Conservation (phyloP, 208 protist genomes). For the Acanthamoeba castellanii region DNA sequence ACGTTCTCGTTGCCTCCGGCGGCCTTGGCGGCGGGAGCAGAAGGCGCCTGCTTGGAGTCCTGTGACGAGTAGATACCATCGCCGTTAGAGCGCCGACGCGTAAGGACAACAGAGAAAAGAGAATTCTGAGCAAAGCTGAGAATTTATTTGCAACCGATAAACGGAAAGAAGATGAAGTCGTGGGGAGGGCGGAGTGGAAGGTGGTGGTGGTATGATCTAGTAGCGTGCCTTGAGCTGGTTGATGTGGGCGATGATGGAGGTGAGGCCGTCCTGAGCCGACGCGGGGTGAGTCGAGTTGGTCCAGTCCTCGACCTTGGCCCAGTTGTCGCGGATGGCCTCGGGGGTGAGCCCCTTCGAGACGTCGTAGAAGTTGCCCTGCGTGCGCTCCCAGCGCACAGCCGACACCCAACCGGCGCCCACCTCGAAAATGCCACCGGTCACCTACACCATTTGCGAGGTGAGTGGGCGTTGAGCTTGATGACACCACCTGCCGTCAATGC, state of each 20-base stretch:
- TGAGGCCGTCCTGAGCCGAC: constrained; percentile 51
- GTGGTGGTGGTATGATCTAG: neutral
- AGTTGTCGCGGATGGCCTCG: constrained; percentile 80
- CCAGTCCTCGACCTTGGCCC: constrained; percentile 75
- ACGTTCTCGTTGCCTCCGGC: constrained; percentile 28
- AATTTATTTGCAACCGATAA: constrained; percentile 3
- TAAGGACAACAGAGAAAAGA: neutral
- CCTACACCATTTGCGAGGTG: neutral
- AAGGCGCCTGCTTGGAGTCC: constrained; percentile 12
- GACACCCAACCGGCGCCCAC: constrained; percentile 87
- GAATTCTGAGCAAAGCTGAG: neutral
- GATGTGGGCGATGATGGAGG: constrained; percentile 35
- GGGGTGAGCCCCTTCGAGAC: constrained; percentile 61
- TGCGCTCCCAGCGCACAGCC: constrained; percentile 77
- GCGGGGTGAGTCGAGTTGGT: constrained; percentile 71
- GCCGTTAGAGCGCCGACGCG: neutral
- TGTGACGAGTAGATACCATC: neutral
- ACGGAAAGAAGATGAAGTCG: neutral
- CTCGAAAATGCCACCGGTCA: constrained; percentile 83
- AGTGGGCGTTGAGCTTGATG: neutral
- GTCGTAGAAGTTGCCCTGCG: constrained; percentile 74
- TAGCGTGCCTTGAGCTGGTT: constrained; percentile 33
- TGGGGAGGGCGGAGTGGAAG: neutral
- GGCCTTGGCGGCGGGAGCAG: neutral
- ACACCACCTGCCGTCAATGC: neutral